Conservation (phyloP, 192 early-diverging fungal species). For the Coemansia reversa region DNA sequence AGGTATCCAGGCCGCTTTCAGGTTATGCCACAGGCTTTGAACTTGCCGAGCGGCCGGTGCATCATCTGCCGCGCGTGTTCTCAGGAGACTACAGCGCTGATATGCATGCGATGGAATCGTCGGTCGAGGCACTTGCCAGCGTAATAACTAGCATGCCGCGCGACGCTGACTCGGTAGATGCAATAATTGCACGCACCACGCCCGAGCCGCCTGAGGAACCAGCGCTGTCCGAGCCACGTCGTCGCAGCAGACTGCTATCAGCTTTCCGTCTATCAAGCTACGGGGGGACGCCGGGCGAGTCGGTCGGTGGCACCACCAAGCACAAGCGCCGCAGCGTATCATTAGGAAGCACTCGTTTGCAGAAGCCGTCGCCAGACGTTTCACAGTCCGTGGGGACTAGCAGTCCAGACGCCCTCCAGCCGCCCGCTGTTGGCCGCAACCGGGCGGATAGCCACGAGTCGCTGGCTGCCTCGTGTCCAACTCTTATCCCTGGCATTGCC, state of each 20-base stretch:
- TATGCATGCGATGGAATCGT: constrained; percentile 44
- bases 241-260: constrained; percentile 42
- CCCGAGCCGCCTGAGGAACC: constrained; percentile 4
- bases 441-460: constrained; percentile 22
- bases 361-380: not conserved
- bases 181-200: constrained; percentile 41
- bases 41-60: constrained; percentile 34
- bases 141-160: constrained; percentile 33
- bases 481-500: constrained; percentile 12
- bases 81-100: constrained; percentile 46
- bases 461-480: constrained; percentile 36
- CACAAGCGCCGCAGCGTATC: constrained; percentile 41
- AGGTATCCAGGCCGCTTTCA: constrained; percentile 31
- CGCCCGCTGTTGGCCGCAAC: not conserved
- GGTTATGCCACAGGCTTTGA: constrained; percentile 36
- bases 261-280: constrained; percentile 26
- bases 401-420: not conserved
- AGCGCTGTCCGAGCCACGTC: not conserved
- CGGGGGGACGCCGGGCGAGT: constrained; percentile 3
- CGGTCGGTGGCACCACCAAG: not conserved
- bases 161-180: constrained; percentile 37
- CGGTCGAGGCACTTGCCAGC: constrained; percentile 32
- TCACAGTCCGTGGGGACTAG: not conserved
- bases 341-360: constrained; percentile 17
- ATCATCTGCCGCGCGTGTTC: constrained; percentile 48